phyloP scores from a whole-genome alignment of 2,329 filamentous ascomycete species.

The Akanthomyces muscarius region DNA sequence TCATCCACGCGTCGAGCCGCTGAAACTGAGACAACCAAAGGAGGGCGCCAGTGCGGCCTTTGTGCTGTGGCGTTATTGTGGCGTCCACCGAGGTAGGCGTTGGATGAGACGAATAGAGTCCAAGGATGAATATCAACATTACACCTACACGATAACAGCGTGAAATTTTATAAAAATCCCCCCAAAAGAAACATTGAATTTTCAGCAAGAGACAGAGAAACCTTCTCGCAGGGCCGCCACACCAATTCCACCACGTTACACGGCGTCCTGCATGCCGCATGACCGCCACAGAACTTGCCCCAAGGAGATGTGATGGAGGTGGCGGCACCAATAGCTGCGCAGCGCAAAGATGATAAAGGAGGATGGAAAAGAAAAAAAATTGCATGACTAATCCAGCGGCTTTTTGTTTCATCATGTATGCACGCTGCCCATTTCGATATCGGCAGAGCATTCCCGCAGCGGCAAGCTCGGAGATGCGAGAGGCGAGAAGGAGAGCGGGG shows the following conservation, averaged over 20 bases:
- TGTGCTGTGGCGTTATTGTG: constrained; percentile 10
- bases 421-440: background rate
- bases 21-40: background rate
- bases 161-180: too few relatives aligned
- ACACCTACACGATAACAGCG: background rate
- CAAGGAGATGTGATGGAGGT: background rate
- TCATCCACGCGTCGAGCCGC: background rate
- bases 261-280: background rate
- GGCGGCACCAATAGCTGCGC: background rate
- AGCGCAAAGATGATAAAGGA: background rate
- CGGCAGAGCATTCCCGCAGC: background rate
- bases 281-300: background rate
- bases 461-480: constrained; percentile 1
- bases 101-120: background rate
- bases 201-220: background rate
- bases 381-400: background rate
- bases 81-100: background rate
- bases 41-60: background rate
- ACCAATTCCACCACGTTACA: background rate
- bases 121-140: background rate
- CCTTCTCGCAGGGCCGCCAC: background rate
- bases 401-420: too few relatives aligned
- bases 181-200: too few relatives aligned
- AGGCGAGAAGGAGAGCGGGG: too few relatives aligned
- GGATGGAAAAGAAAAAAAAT: background rate